Conservation (phyloP, 192 early-diverging fungal genomes). For the Coemansia sp. region DNA sequence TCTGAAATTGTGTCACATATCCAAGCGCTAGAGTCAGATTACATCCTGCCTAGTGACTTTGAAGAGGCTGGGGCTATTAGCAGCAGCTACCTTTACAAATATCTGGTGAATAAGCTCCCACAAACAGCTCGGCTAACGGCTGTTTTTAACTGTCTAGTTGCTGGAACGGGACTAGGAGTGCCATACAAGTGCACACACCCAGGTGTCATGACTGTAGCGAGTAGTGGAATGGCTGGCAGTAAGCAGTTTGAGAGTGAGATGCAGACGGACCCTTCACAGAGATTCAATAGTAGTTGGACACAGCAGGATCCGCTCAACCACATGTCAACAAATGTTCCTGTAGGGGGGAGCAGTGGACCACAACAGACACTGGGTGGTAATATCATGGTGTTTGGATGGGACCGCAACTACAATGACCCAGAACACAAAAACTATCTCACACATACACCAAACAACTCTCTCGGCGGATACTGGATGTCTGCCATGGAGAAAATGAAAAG, state of each 20-base stretch:
- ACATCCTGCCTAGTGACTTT: constrained; percentile 75
- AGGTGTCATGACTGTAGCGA: constrained; percentile 33
- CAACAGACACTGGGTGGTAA: constrained; percentile 35
- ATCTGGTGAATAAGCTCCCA: constrained; percentile 64
- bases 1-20: constrained; percentile 40
- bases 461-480: constrained; percentile 65
- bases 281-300: constrained; percentile 25
- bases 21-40: constrained; percentile 60
- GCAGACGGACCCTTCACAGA: constrained; percentile 19
- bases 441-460: constrained; percentile 58
- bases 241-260: constrained; percentile 37
- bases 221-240: constrained; percentile 38
- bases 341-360: constrained; percentile 19
- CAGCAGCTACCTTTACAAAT: constrained; percentile 61
- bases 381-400: constrained; percentile 60
- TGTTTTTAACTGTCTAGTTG: constrained; percentile 73
- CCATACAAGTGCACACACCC: constrained; percentile 56
- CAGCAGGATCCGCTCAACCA: constrained; percentile 22
- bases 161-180: constrained; percentile 60
- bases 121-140: constrained; percentile 66
- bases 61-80: constrained; percentile 63
- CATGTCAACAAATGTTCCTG: constrained; percentile 1
- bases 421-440: constrained; percentile 67
- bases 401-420: constrained; percentile 67
- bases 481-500: constrained; percentile 55